These are phyloP conservation scores for Mycena olivaceomarginata DNA, from an alignment of 768 basidiomycete species.

Conservation along the genomic window DNA sequence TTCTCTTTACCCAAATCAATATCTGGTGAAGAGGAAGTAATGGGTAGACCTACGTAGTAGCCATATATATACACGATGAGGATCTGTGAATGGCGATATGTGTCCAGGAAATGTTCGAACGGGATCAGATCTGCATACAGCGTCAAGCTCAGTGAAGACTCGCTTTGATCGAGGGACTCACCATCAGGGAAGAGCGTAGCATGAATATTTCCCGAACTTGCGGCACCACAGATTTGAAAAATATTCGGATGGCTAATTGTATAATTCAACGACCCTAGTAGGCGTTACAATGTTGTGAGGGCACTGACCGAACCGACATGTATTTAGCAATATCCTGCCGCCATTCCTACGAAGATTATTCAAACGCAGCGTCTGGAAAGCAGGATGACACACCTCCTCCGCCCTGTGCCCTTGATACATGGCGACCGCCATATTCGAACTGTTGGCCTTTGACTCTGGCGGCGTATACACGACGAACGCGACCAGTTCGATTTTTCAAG, in stretches of 20 bases:
- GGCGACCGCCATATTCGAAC: too few species aligned
- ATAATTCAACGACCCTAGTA: background rate
- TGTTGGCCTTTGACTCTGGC: too few species aligned
- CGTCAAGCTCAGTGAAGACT: background rate
- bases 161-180: background rate
- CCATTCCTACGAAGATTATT: too few species aligned
- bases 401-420: too few species aligned
- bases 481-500: too few species aligned
- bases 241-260: background rate
- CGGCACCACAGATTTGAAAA: too few species aligned
- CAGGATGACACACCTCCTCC: background rate
- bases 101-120: conserved; percentile 3
- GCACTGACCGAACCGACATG: background rate
- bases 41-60: background rate
- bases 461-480: too few species aligned
- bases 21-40: background rate
- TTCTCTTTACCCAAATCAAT: too few species aligned
- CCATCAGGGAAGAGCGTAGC: background rate
- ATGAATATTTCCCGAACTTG: too few species aligned
- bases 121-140: background rate
- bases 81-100: conserved; percentile 5
- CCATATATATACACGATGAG: background rate
- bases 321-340: too few species aligned
- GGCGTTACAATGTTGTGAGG: background rate
- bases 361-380: background rate